Percentiles rank a stretch among this genome's conserved stretches.
Conservation (phyloP, 2,329 filamentous ascomycete genomes). For the Scedosporium apiospermum region DNA sequence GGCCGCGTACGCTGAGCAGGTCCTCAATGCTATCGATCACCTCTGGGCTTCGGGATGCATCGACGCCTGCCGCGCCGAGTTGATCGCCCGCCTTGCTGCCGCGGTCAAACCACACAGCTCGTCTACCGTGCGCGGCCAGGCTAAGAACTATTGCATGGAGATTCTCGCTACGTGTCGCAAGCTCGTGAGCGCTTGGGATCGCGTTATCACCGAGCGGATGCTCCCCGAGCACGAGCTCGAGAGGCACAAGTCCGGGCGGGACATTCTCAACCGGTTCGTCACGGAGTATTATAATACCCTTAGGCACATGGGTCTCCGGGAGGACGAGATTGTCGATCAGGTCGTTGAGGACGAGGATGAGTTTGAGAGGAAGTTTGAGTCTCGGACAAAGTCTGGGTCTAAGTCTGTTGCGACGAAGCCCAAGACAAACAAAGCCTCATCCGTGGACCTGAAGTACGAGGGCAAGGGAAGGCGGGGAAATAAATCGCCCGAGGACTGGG, state of each 20-base stretch:
- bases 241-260: constrained; percentile 21
- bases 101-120: constrained; percentile 15
- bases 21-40: constrained; percentile 37
- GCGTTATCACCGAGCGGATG: constrained; percentile 30
- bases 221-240: constrained; percentile 22
- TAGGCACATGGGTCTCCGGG: not conserved
- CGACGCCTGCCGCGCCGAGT: constrained; percentile 26
- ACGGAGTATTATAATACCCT: not conserved
- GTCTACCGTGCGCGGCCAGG: not conserved
- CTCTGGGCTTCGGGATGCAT: constrained; percentile 40
- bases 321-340: not conserved
- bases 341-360: not conserved
- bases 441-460: no score
- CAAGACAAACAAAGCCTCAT: no score
- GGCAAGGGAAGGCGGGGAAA: not conserved
- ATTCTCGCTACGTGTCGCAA: constrained; percentile 33
- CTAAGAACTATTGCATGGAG: constrained; percentile 28
- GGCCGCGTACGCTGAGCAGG: constrained; percentile 34
- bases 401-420: no score
- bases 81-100: constrained; percentile 14
- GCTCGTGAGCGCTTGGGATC: constrained; percentile 36
- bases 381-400: no score
- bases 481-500: not conserved
- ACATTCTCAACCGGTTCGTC: constrained; percentile 23
- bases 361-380: no score